Evolutionary conservation across 139 green algal genomes (phyloP).

Genomic region (Coelastrella sp.): DNA sequence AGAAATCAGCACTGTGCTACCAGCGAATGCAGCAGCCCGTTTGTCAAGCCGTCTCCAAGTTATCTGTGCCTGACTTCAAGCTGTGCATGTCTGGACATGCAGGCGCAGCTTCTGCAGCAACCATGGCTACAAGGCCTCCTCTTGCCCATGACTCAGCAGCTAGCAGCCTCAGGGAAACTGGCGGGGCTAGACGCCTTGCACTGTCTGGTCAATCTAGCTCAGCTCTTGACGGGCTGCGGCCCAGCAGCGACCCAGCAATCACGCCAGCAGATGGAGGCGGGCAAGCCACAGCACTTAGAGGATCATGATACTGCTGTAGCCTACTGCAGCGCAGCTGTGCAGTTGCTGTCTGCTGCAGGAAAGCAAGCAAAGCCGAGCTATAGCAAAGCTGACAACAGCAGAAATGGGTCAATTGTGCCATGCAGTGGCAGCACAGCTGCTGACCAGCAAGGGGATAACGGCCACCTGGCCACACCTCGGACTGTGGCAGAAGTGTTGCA

Average conservation of each 20-base stretch:
- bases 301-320: not conserved
- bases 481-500: not conserved
- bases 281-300: constrained; percentile 26
- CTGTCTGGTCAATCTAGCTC: constrained; percentile 52
- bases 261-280: not conserved
- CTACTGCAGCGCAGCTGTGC: constrained; percentile 16
- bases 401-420: not conserved
- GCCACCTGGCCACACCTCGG: not conserved
- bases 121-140: no score
- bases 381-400: constrained; percentile 3
- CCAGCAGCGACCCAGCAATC: not conserved
- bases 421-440: not conserved
- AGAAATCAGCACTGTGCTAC: no score
- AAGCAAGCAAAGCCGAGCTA: not conserved
- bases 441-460: not conserved
- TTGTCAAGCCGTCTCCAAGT: no score
- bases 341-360: constrained; percentile 18
- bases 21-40: no score
- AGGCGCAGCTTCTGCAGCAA: no score
- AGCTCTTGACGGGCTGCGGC: constrained; percentile 52
- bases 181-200: constrained; percentile 1
- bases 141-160: not conserved
- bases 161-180: not conserved
- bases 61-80: no score
- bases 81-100: no score